Percentiles rank a stretch among this genome's conserved stretches.
Conservation (phyloP, 2,329 filamentous ascomycete genomes). For the Neodidymelliopsis sp. region DNA sequence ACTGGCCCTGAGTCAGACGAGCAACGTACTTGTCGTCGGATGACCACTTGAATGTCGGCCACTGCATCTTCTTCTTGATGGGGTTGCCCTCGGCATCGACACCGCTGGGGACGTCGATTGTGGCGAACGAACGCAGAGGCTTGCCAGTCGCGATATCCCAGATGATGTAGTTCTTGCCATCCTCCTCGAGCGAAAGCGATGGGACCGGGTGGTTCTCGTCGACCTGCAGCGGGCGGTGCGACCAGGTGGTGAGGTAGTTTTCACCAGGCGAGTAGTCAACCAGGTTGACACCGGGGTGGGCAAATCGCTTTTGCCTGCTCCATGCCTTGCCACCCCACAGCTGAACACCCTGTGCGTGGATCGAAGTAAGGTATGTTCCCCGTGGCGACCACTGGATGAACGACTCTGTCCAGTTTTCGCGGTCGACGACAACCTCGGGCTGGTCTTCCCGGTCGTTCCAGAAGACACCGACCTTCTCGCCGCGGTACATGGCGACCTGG, state of each 20-base stretch:
- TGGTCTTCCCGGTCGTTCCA: constrained; percentile 97
- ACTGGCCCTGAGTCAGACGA: constrained; percentile 83
- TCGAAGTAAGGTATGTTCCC: constrained; percentile 91
- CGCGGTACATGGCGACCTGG: constrained; percentile 93
- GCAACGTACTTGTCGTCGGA: constrained; percentile 97
- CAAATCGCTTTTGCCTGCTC: constrained; percentile 90
- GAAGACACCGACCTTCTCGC: constrained; percentile 90
- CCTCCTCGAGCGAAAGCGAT: constrained; percentile 78
- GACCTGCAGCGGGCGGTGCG: constrained; percentile 88
- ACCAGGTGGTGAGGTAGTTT: constrained; percentile 96
- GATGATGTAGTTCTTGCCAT: constrained; percentile 99
- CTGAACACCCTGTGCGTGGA: constrained; percentile 95
- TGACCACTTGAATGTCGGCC: constrained; percentile 99
- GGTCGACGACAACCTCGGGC: constrained; percentile 88
- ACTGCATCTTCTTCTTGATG: constrained; percentile 90
- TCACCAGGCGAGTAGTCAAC: constrained; percentile 95
- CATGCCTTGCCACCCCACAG: constrained; percentile 93
- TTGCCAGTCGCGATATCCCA: constrained; percentile 94
- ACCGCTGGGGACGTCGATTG: constrained; percentile 77
- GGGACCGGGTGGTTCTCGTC: constrained; percentile 88
- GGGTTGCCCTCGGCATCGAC: constrained; percentile 68
- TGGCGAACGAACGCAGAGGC: constrained; percentile 91
- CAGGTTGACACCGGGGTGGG: constrained; percentile 93
- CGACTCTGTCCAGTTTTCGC: constrained; percentile 95
- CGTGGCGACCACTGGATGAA: constrained; percentile 98